These are phyloP conservation scores for Penicillium lagena DNA, from an alignment of 495 filamentous ascomycete genomes.

Conservation along the genomic window DNA sequence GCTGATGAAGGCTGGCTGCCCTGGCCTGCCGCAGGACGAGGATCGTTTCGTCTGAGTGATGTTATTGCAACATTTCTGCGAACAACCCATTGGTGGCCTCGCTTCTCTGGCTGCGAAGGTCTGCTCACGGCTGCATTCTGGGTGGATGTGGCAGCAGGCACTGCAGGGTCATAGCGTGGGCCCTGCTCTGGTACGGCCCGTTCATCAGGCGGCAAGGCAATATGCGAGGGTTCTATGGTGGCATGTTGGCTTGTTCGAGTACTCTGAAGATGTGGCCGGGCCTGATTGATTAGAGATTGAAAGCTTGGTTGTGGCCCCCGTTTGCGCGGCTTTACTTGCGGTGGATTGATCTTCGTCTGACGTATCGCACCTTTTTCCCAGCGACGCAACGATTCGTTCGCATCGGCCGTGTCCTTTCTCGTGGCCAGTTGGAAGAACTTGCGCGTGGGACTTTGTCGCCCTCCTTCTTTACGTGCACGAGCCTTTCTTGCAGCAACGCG, in stretches of 20 bases:
- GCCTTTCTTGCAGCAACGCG: slow-evolving; percentile 70
- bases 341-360: slow-evolving; percentile 28
- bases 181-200: neutral
- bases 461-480: slow-evolving; percentile 52
- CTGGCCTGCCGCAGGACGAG: slow-evolving; percentile 35
- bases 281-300: slow-evolving; percentile 9
- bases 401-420: slow-evolving; percentile 68
- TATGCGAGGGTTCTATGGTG: neutral
- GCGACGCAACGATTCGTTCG: slow-evolving; percentile 54
- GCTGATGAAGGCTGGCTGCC: slow-evolving; percentile 13
- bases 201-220: neutral
- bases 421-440: slow-evolving; percentile 73
- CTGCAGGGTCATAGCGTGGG: neutral
- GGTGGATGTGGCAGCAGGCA: neutral
- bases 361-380: slow-evolving; percentile 71
- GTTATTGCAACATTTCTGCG: slow-evolving; percentile 27
- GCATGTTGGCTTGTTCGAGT: slow-evolving; percentile 2
- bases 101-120: slow-evolving; percentile 10
- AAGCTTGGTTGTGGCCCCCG: slow-evolving; percentile 12
- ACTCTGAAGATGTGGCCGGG: neutral
- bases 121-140: neutral
- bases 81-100: slow-evolving; percentile 31
- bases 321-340: slow-evolving; percentile 12
- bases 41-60: slow-evolving; percentile 25
- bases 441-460: slow-evolving; percentile 64